Conservation (phyloP, 23 red algal species). For the Gracilaria domingensis region DNA sequence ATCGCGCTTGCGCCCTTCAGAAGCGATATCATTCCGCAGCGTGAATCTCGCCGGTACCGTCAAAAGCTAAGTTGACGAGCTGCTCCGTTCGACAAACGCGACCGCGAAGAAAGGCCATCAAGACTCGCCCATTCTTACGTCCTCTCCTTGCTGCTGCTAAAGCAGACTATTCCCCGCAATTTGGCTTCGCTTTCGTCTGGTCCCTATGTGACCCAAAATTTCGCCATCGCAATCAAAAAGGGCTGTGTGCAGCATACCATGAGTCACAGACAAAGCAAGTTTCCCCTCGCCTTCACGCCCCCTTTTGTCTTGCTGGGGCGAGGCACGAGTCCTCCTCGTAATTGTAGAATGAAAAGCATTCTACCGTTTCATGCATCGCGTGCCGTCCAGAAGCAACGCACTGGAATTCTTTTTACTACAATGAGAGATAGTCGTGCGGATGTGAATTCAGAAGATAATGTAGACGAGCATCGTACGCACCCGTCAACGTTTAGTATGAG, state of each 20-base stretch:
- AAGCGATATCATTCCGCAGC: not conserved
- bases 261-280: not conserved
- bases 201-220: not conserved
- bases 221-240: not conserved
- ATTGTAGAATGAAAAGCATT: not conserved
- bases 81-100: too few species aligned
- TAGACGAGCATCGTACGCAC: not conserved
- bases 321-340: not conserved
- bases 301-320: not conserved
- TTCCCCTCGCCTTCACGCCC: not conserved
- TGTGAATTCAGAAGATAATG: not conserved
- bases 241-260: not conserved
- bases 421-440: slow-evolving; percentile 2
- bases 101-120: too few species aligned
- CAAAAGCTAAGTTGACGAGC: not conserved
- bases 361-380: not conserved
- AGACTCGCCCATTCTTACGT: too few species aligned
- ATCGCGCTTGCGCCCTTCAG: not conserved
- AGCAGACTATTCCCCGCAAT: not conserved
- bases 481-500: not conserved
- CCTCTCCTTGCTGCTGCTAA: too few species aligned
- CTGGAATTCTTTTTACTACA: not conserved
- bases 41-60: not conserved
- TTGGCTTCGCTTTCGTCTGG: not conserved
- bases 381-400: not conserved